Evolutionary conservation across 768 basidiomycete genomes (phyloP), one percentile per base, ranked within the genome.

Genomic region (Leucocoprinus birnbaumii): DNA sequence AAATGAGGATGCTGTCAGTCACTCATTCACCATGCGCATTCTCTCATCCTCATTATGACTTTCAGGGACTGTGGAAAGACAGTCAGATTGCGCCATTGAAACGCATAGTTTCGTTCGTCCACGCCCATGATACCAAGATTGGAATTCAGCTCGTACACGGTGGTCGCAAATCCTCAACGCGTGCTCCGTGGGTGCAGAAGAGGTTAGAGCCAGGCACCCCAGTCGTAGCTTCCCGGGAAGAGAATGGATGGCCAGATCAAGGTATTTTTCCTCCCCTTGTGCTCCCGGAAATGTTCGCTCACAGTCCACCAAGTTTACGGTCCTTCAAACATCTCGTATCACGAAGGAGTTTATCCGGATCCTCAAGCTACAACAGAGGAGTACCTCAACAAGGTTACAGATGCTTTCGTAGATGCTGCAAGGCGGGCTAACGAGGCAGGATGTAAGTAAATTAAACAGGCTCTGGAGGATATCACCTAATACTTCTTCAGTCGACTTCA

Each of bases 101-200:
- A 62, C 79, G 84, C 26, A 84, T 93, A 54, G 86, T 91, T 49
- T 74, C 88, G 54, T 92, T 93, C 63, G 77, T 77, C 13, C 88
- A 91, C 62, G 71, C 80, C 0, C 86, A 90, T 43, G 85, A 82
- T 8, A 79, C 85, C 1, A 75, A 79, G 47, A 84, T 94, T 22
- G 92, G 88, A 1, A 77, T 94, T 31, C 92, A 94, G 65, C 80
- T 94, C 22, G 80, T 83, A 0, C 91, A 94, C 65, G 88, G 86
- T 3, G 80, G 80, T 3, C 70, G 80, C 25, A 94, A 95, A 65
- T 84, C 87, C 0, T 84, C 82, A 6, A 86, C 82, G 0, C 73
- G 79, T 49, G 78, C 89, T 0, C 86, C 87, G 1, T 92, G 86
- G 86, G 76, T 87, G 27, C 75, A 68, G 51, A 53, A 63, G 8